A percentile compares a stretch with the other conserved stretches of the same genome.
phyloP scores from a whole-genome alignment of 2,329 filamentous ascomycete species.

The Rachicladosporium sp. region DNA sequence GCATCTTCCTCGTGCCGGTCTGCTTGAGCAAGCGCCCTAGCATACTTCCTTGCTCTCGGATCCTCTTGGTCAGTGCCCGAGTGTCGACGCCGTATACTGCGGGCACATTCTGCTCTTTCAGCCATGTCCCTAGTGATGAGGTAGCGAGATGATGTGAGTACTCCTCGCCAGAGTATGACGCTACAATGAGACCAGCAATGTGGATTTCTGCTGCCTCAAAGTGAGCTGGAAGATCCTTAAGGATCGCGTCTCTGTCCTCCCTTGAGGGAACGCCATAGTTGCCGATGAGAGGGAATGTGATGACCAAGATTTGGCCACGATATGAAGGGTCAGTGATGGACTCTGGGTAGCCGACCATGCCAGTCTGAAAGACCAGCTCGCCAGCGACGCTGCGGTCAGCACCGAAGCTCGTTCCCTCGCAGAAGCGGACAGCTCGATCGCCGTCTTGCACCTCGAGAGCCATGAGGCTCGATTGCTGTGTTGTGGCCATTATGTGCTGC shows the following conservation, averaged over 20 bases:
- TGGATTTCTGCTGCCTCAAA: constrained; percentile 92
- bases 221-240: constrained; percentile 76
- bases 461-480: constrained; percentile 32
- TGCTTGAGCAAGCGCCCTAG: constrained; percentile 77
- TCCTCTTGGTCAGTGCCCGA: constrained; percentile 82
- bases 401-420: constrained; percentile 93
- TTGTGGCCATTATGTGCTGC: constrained; percentile 4
- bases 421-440: constrained; percentile 45
- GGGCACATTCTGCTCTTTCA: constrained; percentile 89
- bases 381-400: constrained; percentile 87
- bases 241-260: constrained; percentile 70
- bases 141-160: constrained; percentile 88
- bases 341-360: constrained; percentile 98
- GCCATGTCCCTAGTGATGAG: constrained; percentile 85
- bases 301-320: constrained; percentile 85
- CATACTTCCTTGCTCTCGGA: constrained; percentile 91
- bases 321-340: constrained; percentile 81
- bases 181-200: constrained; percentile 79
- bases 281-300: constrained; percentile 89
- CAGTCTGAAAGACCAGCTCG: constrained; percentile 98
- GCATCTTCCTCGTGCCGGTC: constrained; percentile 34
- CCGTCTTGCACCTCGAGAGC: constrained; percentile 90
- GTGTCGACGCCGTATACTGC: constrained; percentile 95
- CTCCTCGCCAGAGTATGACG: constrained; percentile 86
- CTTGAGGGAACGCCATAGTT: constrained; percentile 95